Evolutionary conservation across 345 rosid genomes (phyloP).

Genomic region (Pelargonium nanum): DNA sequence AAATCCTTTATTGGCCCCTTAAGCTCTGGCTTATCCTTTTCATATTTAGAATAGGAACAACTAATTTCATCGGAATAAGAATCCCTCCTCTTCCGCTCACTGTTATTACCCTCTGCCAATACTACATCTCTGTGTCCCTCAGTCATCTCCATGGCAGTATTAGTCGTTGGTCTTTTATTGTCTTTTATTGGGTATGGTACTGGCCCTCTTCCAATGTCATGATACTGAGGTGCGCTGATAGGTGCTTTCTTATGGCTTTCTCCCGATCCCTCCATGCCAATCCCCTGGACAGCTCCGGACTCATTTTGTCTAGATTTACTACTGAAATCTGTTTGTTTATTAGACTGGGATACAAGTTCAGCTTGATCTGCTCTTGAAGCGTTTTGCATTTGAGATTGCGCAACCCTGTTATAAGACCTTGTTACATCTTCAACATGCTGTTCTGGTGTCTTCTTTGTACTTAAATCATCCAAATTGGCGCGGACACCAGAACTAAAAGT

Average conservation of each 20-base stretch:
- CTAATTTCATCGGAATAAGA: slow-evolving; percentile 54
- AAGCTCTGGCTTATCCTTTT: slow-evolving; percentile 67
- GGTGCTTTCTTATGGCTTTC: background rate
- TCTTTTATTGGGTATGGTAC: slow-evolving; percentile 37
- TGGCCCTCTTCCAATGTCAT: slow-evolving; percentile 14
- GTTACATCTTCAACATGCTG: slow-evolving; percentile 37
- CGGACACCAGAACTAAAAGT: slow-evolving; percentile 24
- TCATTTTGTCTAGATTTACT: background rate
- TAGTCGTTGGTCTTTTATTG: slow-evolving; percentile 33
- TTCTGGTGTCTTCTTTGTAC: slow-evolving; percentile 40
- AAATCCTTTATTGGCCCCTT: slow-evolving; percentile 69
- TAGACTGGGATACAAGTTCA: slow-evolving; percentile 16
- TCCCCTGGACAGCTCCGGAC: background rate
- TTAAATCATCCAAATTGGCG: slow-evolving; percentile 1
- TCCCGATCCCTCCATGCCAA: background rate
- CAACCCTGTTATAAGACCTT: slow-evolving; percentile 28
- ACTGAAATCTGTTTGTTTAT: background rate
- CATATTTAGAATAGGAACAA: slow-evolving; percentile 59
- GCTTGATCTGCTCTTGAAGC: slow-evolving; percentile 30
- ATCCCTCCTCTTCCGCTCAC: slow-evolving; percentile 37
- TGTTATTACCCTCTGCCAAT: slow-evolving; percentile 28
- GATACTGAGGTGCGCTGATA: background rate
- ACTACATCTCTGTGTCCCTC: slow-evolving; percentile 40
- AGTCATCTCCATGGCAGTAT: slow-evolving; percentile 17
- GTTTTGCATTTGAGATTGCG: slow-evolving; percentile 41